A percentile compares a stretch with the other conserved stretches of the same genome.
These are phyloP conservation scores for Eucalyptus curtisii DNA, from an alignment of 345 rosid genomes.

Conservation along the genomic window DNA sequence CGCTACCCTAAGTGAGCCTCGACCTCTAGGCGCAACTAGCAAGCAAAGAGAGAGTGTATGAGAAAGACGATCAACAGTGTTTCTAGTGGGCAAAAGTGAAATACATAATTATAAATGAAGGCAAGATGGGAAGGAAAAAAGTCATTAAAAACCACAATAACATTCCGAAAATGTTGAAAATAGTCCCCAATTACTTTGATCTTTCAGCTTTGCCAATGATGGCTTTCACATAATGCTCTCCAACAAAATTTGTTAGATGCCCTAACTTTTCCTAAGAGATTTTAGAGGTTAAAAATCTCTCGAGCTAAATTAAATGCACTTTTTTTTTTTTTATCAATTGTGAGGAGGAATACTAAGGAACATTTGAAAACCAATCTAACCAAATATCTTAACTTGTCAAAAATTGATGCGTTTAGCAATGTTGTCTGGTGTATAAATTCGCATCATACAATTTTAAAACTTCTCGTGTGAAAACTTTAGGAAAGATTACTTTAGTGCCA, in stretches of 20 bases:
- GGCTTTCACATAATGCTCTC: neutral
- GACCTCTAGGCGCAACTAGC: rapidly evolving
- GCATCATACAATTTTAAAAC: too few relatives aligned
- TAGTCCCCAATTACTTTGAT: rapidly evolving
- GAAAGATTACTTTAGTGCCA: too few relatives aligned
- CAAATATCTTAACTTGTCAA: neutral
- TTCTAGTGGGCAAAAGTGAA: too few relatives aligned
- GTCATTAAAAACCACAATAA: too few relatives aligned
- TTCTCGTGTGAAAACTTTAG: too few relatives aligned
- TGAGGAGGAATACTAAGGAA: too few relatives aligned
- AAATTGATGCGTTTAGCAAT: too few relatives aligned
- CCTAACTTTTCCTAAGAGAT: rapidly evolving
- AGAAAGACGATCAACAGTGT: neutral
- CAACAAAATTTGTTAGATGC: neutral
- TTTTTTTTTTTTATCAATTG: too few relatives aligned
- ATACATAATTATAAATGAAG: rapidly evolving
- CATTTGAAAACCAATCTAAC: neutral
- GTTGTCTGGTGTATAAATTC: too few relatives aligned
- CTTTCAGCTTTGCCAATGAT: rapidly evolving
- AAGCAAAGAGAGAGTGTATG: neutral
- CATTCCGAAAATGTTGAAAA: neutral
- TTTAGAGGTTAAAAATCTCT: neutral
- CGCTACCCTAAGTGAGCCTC: rapidly evolving
- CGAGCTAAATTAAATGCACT: rapidly evolving
- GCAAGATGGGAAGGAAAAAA: neutral